Conservation (phyloP, 2,329 filamentous ascomycete genomes). For the Penicillium sp. region DNA sequence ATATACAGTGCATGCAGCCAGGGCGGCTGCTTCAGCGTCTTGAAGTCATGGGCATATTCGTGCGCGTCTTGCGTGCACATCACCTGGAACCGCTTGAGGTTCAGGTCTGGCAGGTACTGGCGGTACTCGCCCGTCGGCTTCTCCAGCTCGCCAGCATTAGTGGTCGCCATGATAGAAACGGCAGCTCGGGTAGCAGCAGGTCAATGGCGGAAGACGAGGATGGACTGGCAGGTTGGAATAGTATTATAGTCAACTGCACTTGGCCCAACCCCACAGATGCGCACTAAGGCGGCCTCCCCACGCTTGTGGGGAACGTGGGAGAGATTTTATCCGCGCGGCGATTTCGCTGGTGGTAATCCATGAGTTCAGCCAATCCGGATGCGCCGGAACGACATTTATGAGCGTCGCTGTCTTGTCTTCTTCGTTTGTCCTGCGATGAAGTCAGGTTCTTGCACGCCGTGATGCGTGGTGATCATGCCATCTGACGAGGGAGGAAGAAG, state of each 20-base stretch:
- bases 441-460: too few relatives aligned
- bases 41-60: constrained; percentile 61
- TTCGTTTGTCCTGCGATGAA: too few relatives aligned
- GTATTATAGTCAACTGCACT: constrained; percentile 16
- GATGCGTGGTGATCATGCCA: too few relatives aligned
- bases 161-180: constrained; percentile 6
- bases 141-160: constrained; percentile 6
- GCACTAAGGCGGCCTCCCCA: constrained; percentile 17
- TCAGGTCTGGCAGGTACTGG: constrained; percentile 61
- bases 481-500: too few relatives aligned
- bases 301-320: constrained; percentile 22
- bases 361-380: constrained; percentile 10
- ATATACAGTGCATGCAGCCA: constrained; percentile 63
- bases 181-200: not conserved
- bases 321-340: constrained; percentile 21
- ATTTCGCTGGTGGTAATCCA: too few relatives aligned
- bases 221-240: not conserved
- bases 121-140: constrained; percentile 49
- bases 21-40: constrained; percentile 58
- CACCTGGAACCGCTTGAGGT: constrained; percentile 58
- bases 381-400: constrained; percentile 13
- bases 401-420: too few relatives aligned
- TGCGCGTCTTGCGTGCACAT: constrained; percentile 63
- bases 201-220: not conserved
- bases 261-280: constrained; percentile 19